Base-by-base conservation (phyloP, 306 rosid species). In the Ammopiptanthus mongolicus region DNA sequence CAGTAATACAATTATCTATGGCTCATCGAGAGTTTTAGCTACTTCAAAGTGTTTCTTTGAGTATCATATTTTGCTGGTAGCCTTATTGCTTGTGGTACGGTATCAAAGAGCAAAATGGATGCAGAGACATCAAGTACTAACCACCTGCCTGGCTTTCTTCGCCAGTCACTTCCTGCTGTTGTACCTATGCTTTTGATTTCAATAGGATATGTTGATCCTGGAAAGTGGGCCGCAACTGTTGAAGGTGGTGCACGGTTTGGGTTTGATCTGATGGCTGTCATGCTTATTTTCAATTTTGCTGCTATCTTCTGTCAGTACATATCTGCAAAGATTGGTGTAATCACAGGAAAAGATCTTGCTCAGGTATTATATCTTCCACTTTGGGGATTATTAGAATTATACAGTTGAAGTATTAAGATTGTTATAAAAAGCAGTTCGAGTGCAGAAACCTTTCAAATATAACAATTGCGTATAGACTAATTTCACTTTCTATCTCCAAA, bases 241-340 rank as follows among this genome's bases (percentile, higher is more conserved):
- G 98, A 94, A 81, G 95, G 93, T 58, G 97, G 98, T 84, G 89
- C 98, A 4, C 88, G 84, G 57, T 90, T 90, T 86, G 98, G 93
- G 76, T 86, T 82, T 78, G 97, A 94, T 80, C 83, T 90, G 75
- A 79, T 80, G 73, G 87, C 78, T 3, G 68, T 91, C 65, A 83
- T 84, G 83, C 88, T 94, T 57, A 71, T 88, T 73, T 91, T 90
- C 85, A 94, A 91, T 79, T 83, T 91, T 65, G 96, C 93, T 64
- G 98, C 98, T 68, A 86, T 91, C 73, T 85, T 91, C 56, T 94
- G 98, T 75, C 97, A 91, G 78, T 94, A 87, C 79, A 67, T 90
- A 74, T 90, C 98, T n/a, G 97, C 95, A 75, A 90, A 88, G 67
- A 87, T 94, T 79, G 97, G 88, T 58, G 86, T 88, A 51, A 82